These are phyloP conservation scores for Rutstroemia sp. DNA, from an alignment of 2,329 filamentous ascomycete genomes.

Conservation along the genomic window DNA sequence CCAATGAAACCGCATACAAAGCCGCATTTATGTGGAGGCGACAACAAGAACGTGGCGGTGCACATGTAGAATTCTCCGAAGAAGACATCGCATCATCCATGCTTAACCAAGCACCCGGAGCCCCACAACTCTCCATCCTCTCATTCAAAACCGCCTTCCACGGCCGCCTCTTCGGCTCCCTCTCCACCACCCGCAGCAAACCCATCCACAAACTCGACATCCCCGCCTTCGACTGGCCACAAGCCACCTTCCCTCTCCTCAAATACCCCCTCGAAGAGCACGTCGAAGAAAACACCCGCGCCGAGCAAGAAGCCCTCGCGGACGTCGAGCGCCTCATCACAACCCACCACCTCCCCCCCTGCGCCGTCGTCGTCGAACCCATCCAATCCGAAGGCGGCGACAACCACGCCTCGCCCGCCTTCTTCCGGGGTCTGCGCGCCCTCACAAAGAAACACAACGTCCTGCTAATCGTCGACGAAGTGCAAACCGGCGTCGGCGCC, in stretches of 20 bases:
- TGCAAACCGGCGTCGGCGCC: slow-evolving; percentile 78
- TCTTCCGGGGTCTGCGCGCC: slow-evolving; percentile 69
- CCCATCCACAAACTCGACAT: slow-evolving; percentile 83
- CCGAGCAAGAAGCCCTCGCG: slow-evolving; percentile 65
- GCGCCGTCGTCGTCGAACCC: slow-evolving; percentile 69
- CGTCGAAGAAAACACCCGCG: slow-evolving; percentile 59
- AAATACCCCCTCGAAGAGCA: slow-evolving; percentile 71
- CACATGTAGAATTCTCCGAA: slow-evolving; percentile 60
- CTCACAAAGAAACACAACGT: slow-evolving; percentile 64
- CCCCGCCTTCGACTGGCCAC: slow-evolving; percentile 82
- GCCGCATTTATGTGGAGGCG: slow-evolving; percentile 78
- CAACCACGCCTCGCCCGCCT: slow-evolving; percentile 72
- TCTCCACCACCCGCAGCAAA: slow-evolving; percentile 76
- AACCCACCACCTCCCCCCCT: slow-evolving; percentile 59
- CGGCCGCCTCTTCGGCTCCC: slow-evolving; percentile 69
- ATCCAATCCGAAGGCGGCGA: slow-evolving; percentile 80
- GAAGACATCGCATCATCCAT: slow-evolving; percentile 63
- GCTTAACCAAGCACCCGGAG: slow-evolving; percentile 65
- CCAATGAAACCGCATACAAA: slow-evolving; percentile 81
- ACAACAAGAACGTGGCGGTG: slow-evolving; percentile 59
- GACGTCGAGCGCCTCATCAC: slow-evolving; percentile 67
- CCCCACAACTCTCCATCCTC: slow-evolving; percentile 68
- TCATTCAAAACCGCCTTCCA: slow-evolving; percentile 76
- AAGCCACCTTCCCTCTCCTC: slow-evolving; percentile 69
- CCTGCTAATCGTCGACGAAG: slow-evolving; percentile 75